Base-by-base conservation (phyloP, 768 basidiomycete genomes). In the Termitomyces sp. region DNA sequence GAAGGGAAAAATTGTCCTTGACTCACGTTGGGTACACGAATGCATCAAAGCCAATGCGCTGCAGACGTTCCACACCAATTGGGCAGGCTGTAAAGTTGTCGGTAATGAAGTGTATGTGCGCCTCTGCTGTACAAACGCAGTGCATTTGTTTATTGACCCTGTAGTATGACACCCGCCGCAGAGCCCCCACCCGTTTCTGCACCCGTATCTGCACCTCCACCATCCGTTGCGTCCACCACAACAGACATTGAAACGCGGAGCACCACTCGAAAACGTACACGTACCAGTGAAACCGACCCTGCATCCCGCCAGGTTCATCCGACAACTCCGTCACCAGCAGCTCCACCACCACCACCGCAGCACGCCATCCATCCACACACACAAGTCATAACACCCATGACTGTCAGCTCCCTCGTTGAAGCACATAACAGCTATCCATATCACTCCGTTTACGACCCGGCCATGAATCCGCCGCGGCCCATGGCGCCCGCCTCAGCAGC, bases 71-170 rank as follows among this genome's bases (percentile, higher is more conserved):
- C 80, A 83, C 51, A 83, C 76, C 57, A 85, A 90, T 64, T 94
- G 87, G 83, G 90, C 86, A 12, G 88, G 83, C 26, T 93, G 88
- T 64, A 92, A 88, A 73, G 82, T 94, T 20, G 85, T 81, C 20
- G 91, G 90, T 24, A 77, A 75, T 18, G 90, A 93, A 71, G 72
- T 75, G 90, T 93, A 71, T 36, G 80, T 73, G n/a, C 10, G 38
- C 54, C 42, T 44, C n/a, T 44, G 45, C 36, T 51, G 47, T 54
- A 35, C 2, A 32, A 18, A 16, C 35, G 35, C 53, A 13, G 46
- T 40, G 54, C 47, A 36, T 45, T 24, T 46, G 30, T 24, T 45
- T 22, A 56, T 60, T 56, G 22, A 38, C 50, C 20, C 35, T 47
- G 33, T 38, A 61, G 60, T 28, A 45, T 67, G 35, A 59, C 67